Conservation (phyloP, 306 rosid genomes). For the Prunus mume region DNA sequence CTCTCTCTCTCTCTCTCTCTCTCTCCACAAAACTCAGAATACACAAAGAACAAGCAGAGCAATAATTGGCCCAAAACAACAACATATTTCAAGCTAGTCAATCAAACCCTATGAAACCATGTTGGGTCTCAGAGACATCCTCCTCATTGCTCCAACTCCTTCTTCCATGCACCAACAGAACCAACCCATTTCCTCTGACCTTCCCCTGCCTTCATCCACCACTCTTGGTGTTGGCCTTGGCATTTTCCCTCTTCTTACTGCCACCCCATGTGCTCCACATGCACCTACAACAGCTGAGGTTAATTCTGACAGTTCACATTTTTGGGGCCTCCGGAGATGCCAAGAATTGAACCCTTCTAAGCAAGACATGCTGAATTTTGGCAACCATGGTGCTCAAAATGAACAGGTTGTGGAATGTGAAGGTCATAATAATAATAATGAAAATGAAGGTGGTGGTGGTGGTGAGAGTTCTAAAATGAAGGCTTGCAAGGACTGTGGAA, state of each 20-base stretch:
- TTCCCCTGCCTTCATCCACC: conserved; percentile 48
- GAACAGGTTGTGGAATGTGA: conserved; percentile 23
- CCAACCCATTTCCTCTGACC: conserved; percentile 56
- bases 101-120: conserved; percentile 21
- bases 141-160: conserved; percentile 59
- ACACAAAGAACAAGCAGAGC: background rate
- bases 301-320: conserved; percentile 24
- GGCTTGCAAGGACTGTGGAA: conserved; percentile 76
- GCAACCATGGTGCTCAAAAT: background rate
- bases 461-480: conserved; percentile 36
- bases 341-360: conserved; percentile 35
- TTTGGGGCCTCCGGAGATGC: conserved; percentile 49
- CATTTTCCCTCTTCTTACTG: conserved; percentile 67
- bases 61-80: no score
- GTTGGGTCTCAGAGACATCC: conserved; percentile 81
- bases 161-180: conserved; percentile 47
- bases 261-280: conserved; percentile 52
- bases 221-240: conserved; percentile 80
- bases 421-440: background rate
- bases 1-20: background rate
- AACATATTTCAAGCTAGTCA: background rate
- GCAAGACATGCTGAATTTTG: conserved; percentile 29
- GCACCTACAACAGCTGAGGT: background rate
- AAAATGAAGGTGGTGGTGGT: background rate
- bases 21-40: background rate